phyloP scores from a whole-genome alignment of 768 basidiomycete species.

The Boletus tylopilopsis region DNA sequence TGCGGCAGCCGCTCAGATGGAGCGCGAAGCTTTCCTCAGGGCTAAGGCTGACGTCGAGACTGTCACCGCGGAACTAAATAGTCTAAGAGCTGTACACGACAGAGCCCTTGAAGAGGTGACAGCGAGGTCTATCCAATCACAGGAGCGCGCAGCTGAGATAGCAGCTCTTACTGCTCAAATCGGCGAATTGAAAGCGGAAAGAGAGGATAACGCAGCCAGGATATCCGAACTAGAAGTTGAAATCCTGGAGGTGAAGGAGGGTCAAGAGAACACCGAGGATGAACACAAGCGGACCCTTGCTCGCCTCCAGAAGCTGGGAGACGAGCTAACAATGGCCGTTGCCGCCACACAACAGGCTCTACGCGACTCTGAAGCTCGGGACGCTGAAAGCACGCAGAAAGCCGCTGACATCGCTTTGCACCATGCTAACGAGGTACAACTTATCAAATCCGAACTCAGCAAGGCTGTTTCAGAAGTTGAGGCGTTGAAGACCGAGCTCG shows the following conservation, averaged over 20 bases:
- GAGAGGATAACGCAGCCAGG: slow-evolving; percentile 66
- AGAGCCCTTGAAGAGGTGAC: slow-evolving; percentile 46
- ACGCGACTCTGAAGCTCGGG: slow-evolving; percentile 46
- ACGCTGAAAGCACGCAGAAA: slow-evolving; percentile 39
- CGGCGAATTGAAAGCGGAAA: slow-evolving; percentile 52
- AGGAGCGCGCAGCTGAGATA: slow-evolving; percentile 41
- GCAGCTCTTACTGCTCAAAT: slow-evolving; percentile 49
- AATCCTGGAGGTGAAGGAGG: slow-evolving; percentile 72
- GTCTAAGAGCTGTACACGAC: slow-evolving; percentile 48
- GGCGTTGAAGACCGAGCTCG: slow-evolving; percentile 45
- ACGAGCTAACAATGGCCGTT: slow-evolving; percentile 46
- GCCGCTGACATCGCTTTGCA: slow-evolving; percentile 39
- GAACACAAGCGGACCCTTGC: slow-evolving; percentile 43
- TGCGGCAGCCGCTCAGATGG: slow-evolving; percentile 50
- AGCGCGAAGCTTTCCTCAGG: slow-evolving; percentile 61
- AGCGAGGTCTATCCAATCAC: slow-evolving; percentile 43
- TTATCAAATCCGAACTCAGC: slow-evolving; percentile 41
- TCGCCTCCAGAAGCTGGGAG: slow-evolving; percentile 50
- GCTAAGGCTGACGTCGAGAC: slow-evolving; percentile 60
- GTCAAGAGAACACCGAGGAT: slow-evolving; percentile 62
- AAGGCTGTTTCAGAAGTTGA: slow-evolving; percentile 43
- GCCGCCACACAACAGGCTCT: slow-evolving; percentile 46
- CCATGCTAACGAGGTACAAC: slow-evolving; percentile 46
- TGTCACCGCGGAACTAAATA: slow-evolving; percentile 48
- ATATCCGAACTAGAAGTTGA: slow-evolving; percentile 82